Conservation (phyloP, 208 protist genomes). For the Crithidia bombi region DNA sequence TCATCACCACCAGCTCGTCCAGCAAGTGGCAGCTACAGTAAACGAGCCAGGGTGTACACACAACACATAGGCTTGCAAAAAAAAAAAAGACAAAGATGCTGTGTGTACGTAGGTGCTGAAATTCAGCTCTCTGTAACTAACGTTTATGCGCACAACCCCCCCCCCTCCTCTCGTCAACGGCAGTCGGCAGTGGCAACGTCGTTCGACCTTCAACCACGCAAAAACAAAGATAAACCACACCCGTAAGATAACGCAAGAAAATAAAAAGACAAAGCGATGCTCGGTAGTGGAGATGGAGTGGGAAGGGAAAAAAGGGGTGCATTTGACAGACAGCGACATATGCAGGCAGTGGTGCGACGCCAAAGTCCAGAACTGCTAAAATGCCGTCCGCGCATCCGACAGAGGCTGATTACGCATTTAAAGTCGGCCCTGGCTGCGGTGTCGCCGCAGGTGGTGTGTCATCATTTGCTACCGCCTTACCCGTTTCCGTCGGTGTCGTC, state of each 20-base stretch:
- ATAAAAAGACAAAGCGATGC: too few relatives aligned
- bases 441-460: neutral
- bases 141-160: neutral
- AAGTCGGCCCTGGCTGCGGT: neutral
- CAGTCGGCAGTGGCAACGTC: neutral
- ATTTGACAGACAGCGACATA: too few relatives aligned
- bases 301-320: too few relatives aligned
- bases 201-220: neutral
- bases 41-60: neutral
- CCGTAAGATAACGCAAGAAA: too few relatives aligned
- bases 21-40: neutral
- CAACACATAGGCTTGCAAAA: neutral
- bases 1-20: neutral
- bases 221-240: too few relatives aligned
- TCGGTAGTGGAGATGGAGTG: too few relatives aligned
- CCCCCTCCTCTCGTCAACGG: too few relatives aligned
- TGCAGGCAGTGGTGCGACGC: too few relatives aligned
- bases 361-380: too few relatives aligned
- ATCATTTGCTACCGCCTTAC: neutral
- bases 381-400: too few relatives aligned
- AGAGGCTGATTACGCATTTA: too few relatives aligned
- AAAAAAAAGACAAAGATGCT: neutral
- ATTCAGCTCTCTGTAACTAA: constrained; percentile 9
- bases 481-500: neutral
- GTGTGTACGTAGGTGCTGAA: neutral